Base-by-base conservation (phyloP, 2,329 filamentous ascomycete species). In the Claviceps lovelessii region DNA sequence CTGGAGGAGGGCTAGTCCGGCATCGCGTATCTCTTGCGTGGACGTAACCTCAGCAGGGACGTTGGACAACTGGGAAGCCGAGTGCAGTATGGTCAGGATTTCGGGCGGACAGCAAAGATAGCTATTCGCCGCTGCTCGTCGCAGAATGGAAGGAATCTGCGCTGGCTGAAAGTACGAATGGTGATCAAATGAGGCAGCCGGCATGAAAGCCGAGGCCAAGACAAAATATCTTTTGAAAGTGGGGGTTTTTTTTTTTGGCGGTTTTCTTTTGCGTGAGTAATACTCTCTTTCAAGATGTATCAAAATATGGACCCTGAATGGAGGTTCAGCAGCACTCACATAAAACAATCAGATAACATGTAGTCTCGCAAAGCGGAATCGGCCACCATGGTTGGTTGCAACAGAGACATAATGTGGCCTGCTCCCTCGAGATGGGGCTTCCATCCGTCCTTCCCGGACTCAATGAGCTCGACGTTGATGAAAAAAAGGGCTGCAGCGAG, bases 391-490 rank as follows among this genome's bases (percentile, higher is more conserved):
- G 61, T 61, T 6, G 68, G 67, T 31, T 68, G 65, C 4, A 76
- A 60, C 11, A 72, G 61, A 23, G 67, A 65, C 65, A 76, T 73
- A 47, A 77, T 72, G 29, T 65, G 65, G 4, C 68, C 69, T 2
- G 73, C 74, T 2, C 72, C 74, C 52, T 75, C 68, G 28, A 77
- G 66, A 55, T 77, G 75, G 15, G 70, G 68, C 49, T 69, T 72
- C 74, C 74, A 76, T 13, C 70, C 71, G 42, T 73, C 68, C 59
- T 70, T 73, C 1, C 73, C 73, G 15, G 72, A 73, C 62, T 76
- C 74, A 52, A 77, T 73, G 50, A 77, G 64, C 63, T 78, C 72
- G 51, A 77, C 66, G 57, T 76, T 75, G 64, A 78, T 67, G 59
- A 77, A 72, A 61, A 77, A 76, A 19, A 76, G 65, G 3, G 74